Evolutionary conservation across 139 green algal genomes (phyloP).

Genomic region (Micromonas commoda): DNA sequence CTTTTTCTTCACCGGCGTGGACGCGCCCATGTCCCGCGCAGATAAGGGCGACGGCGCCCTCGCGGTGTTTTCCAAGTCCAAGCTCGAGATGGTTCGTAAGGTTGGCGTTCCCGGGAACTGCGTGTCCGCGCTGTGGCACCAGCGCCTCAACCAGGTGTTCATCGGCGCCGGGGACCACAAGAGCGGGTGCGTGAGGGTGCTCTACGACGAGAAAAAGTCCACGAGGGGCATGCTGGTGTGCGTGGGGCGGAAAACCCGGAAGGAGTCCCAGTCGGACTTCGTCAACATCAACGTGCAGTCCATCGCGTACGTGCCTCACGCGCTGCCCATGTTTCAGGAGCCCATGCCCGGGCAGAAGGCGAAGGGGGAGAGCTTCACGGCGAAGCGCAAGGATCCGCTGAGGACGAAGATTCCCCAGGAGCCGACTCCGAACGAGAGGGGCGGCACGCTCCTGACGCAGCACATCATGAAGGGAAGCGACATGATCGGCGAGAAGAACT

Average conservation of each 20-base stretch:
- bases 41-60: slow-evolving; percentile 39
- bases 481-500: slow-evolving; percentile 36
- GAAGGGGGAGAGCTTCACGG: not conserved
- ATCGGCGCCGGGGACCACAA: slow-evolving; percentile 18
- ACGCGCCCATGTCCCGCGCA: slow-evolving; percentile 30
- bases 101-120: slow-evolving; percentile 52
- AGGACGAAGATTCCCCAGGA: slow-evolving; percentile 31
- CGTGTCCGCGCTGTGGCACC: slow-evolving; percentile 67
- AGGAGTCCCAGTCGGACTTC: not conserved
- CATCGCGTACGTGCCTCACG: slow-evolving; percentile 22
- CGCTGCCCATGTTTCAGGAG: slow-evolving; percentile 25
- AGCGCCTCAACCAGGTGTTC: slow-evolving; percentile 82
- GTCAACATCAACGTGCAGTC: slow-evolving; percentile 17
- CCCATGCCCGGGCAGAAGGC: slow-evolving; percentile 1
- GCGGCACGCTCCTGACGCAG: slow-evolving; percentile 42
- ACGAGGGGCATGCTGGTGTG: not conserved
- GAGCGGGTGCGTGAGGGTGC: not conserved
- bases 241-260: not conserved
- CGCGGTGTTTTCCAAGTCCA: slow-evolving; percentile 45
- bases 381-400: slow-evolving; percentile 26
- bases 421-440: slow-evolving; percentile 22
- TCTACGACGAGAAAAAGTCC: slow-evolving; percentile 15
- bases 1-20: slow-evolving; percentile 65
- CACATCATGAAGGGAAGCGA: slow-evolving; percentile 40
- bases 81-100: slow-evolving; percentile 47